Percentiles rank a stretch among this genome's conserved stretches.
phyloP scores from a whole-genome alignment of 2,329 filamentous ascomycete species.

The Sporothrix dimorphospora region DNA sequence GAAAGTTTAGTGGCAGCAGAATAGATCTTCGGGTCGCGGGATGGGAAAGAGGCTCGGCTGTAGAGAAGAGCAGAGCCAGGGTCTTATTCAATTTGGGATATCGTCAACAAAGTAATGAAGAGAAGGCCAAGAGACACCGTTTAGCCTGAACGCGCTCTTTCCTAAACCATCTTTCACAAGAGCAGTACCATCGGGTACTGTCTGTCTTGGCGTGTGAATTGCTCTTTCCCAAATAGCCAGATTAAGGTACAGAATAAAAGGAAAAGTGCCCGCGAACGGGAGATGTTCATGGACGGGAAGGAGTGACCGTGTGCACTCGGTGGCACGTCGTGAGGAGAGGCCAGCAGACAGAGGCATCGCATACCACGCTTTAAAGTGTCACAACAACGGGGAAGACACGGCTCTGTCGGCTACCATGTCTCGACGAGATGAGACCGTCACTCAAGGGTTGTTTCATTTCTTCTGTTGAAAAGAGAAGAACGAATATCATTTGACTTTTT shows the following conservation, averaged over 20 bases:
- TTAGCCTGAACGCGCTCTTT: slow-evolving; percentile 12
- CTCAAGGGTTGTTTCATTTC: slow-evolving; percentile 11
- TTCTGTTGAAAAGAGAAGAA: background rate
- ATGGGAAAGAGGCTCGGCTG: background rate
- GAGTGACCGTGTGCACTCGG: background rate
- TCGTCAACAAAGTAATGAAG: background rate
- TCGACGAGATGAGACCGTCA: slow-evolving; percentile 6
- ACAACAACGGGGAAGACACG: slow-evolving; percentile 14
- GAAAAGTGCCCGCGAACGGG: background rate
- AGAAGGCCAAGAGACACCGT: background rate
- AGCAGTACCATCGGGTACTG: background rate
- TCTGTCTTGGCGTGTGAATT: background rate
- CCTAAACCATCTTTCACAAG: background rate
- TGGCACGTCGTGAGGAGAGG: background rate
- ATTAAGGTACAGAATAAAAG: slow-evolving; percentile 12
- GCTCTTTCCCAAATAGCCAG: slow-evolving; percentile 14
- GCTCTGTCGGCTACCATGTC: background rate
- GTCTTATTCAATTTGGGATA: background rate
- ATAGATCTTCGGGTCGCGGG: no score
- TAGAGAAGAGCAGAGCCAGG: background rate
- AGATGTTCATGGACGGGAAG: background rate
- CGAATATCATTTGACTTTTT: no score
- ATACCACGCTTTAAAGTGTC: background rate
- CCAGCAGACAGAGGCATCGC: background rate
- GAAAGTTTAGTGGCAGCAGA: background rate